A percentile compares a stretch with the other conserved stretches of the same genome.
Conservation (phyloP, 2,329 filamentous ascomycete species). For the Sordariomycetes sp. region DNA sequence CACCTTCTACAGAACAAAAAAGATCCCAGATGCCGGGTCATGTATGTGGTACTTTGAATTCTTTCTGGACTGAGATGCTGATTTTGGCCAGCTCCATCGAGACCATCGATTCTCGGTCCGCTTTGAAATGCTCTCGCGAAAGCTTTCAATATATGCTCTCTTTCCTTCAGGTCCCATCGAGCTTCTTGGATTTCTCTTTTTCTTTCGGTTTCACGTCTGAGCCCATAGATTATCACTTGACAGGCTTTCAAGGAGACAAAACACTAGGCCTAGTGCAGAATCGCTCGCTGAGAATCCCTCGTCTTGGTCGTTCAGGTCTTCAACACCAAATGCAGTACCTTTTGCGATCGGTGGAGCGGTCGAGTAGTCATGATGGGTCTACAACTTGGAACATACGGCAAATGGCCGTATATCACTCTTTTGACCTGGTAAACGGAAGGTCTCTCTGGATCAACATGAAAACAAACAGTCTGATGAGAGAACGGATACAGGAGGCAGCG, state of each 20-base stretch:
- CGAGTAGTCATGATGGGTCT: background rate
- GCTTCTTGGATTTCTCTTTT: background rate
- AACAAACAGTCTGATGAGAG: constrained; percentile 4
- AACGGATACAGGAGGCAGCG: constrained; percentile 4
- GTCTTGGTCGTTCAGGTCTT: background rate
- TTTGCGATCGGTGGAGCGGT: background rate
- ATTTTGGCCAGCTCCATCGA: background rate
- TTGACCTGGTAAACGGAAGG: constrained; percentile 6
- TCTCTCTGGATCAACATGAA: constrained; percentile 8
- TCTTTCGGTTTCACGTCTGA: background rate
- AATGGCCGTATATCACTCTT: constrained; percentile 8
- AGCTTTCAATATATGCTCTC: background rate
- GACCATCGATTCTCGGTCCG: background rate
- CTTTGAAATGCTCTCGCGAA: background rate
- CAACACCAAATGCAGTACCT: background rate
- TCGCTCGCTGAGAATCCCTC: background rate
- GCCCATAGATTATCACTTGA: background rate
- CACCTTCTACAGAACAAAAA: background rate
- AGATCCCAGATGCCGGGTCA: background rate
- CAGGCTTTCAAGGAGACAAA: background rate
- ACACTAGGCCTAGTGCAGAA: background rate
- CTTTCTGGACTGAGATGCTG: background rate
- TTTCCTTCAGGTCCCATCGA: background rate
- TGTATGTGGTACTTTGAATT: background rate
- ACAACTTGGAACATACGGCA: constrained; percentile 6